These are phyloP conservation scores for Dothistroma pini DNA, from an alignment of 2,329 filamentous ascomycete genomes.

Conservation along the genomic window DNA sequence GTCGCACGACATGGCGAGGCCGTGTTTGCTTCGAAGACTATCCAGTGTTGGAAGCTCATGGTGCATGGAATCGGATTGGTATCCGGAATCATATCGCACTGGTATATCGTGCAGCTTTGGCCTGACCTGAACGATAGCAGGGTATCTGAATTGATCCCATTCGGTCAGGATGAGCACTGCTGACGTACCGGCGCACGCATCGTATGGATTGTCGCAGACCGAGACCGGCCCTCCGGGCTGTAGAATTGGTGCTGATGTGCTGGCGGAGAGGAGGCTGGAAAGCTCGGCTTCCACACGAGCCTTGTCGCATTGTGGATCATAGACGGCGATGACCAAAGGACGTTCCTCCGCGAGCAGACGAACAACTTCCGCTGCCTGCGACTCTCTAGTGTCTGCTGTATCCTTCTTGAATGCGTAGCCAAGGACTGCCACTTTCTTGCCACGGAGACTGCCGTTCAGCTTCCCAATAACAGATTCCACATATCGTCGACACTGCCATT, in stretches of 20 bases:
- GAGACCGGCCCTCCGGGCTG: conserved; percentile 16
- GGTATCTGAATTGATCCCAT: conserved; percentile 31
- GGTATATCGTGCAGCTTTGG: conserved; percentile 1
- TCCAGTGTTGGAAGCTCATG: conserved; percentile 8
- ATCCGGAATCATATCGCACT: conserved; percentile 1
- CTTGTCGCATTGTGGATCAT: conserved; percentile 52
- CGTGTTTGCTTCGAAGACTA: background rate
- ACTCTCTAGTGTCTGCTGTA: conserved; percentile 70
- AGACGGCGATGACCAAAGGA: conserved; percentile 57
- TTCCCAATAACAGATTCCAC: conserved; percentile 58
- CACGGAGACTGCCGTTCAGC: conserved; percentile 63
- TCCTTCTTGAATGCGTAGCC: conserved; percentile 79
- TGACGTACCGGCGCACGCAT: conserved; percentile 29
- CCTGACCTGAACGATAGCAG: conserved; percentile 19
- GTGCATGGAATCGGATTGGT: conserved; percentile 4
- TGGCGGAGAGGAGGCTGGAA: conserved; percentile 13
- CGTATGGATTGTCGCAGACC: conserved; percentile 25
- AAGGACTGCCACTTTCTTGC: conserved; percentile 67
- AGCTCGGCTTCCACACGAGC: conserved; percentile 21
- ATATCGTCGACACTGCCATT: conserved; percentile 68
- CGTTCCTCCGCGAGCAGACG: conserved; percentile 61
- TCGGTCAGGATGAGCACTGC: conserved; percentile 34
- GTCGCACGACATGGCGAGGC: background rate
- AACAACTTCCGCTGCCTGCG: conserved; percentile 64
- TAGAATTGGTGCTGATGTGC: conserved; percentile 5